phyloP scores from a whole-genome alignment of 805 yeast species.

The Starmerella bacillaris region DNA sequence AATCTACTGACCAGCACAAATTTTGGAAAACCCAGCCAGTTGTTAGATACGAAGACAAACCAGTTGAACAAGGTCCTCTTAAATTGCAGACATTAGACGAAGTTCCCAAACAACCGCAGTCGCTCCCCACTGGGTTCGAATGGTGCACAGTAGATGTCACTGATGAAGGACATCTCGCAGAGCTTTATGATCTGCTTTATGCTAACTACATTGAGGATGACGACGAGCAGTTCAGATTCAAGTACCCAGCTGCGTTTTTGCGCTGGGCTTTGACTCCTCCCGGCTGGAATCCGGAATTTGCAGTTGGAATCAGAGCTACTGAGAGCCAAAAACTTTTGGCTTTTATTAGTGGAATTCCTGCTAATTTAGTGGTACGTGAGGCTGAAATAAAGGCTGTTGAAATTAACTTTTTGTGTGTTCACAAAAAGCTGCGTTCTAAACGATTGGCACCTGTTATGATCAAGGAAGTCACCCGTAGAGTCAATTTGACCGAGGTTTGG shows the following conservation, averaged over 20 bases:
- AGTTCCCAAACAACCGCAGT: conserved; percentile 50
- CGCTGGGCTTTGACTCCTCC: conserved; percentile 91
- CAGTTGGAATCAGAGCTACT: conserved; percentile 79
- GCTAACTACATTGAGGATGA: conserved; percentile 90
- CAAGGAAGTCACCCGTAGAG: conserved; percentile 84
- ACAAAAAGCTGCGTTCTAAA: conserved; percentile 82
- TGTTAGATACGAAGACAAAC: conserved; percentile 46
- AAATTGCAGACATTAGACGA: conserved; percentile 45
- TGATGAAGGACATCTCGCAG: conserved; percentile 40
- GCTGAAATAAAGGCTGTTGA: conserved; percentile 38
- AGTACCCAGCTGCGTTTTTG: conserved; percentile 65
- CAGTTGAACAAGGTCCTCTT: conserved; percentile 26
- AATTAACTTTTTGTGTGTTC: conserved; percentile 85
- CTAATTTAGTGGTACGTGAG: conserved; percentile 42
- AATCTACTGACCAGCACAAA: conserved; percentile 68
- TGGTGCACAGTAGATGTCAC: conserved; percentile 68
- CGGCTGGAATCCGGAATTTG: conserved; percentile 80
- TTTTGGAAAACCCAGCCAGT: conserved; percentile 99
- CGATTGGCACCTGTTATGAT: conserved; percentile 87
- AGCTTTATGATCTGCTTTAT: conserved; percentile 61
- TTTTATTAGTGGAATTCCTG: conserved; percentile 81
- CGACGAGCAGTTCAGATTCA: conserved; percentile 81
- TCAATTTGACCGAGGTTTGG: conserved; percentile 72
- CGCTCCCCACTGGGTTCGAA: conserved; percentile 62
- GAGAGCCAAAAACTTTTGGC: conserved; percentile 65